Base-by-base conservation (phyloP, 495 filamentous ascomycete genomes). In the Tirmania nivea region DNA sequence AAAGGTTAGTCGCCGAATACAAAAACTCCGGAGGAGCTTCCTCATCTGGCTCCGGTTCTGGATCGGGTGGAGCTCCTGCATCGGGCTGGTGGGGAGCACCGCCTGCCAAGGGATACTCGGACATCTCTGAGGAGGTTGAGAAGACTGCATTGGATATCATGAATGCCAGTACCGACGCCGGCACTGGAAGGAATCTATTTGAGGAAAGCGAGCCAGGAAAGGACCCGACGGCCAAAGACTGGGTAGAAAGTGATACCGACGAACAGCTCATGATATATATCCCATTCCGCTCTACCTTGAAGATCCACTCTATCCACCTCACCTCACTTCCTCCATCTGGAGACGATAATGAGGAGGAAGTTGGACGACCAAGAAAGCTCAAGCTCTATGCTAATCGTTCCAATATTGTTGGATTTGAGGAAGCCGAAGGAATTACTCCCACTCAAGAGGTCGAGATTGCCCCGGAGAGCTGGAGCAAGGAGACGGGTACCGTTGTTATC, bases 231-330 rank as follows among this genome's bases (percentile, higher is more conserved):
- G 48, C 55, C 39, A 55, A 19, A 52, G 90, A 97, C 68, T 96
- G 86, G 85, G 77, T 95, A n/a, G 86, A 96, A 73, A 94, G 85
- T 63, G 92, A 95, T 63, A 94, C 88, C n/a, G 90, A 97, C 65
- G 86, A 95, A 70, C 92, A 97, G 73, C 67, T 97, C 55, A 84
- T 97, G 80, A 75, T 97, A 52, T 95, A 81, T 65, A 71, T 93
- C 49, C 90, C 90, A 9, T 94, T 97, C 67, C 79, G 86, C 66
- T 78, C 81, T 10, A 85, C 80, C 49, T 60, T 94, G 55, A 97
- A 96, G 72, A 75, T 95, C 34, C 88, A 94, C 65, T 86, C 86
- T 6, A 66, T 97, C 34, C 75, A 96, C 64, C 73, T 96, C 55
- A 96, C 92, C 7, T 95, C 87, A 14, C 61, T 86, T 17, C 81